Conservation (phyloP, 306 rosid genomes). For the Arachis stenosperma region DNA sequence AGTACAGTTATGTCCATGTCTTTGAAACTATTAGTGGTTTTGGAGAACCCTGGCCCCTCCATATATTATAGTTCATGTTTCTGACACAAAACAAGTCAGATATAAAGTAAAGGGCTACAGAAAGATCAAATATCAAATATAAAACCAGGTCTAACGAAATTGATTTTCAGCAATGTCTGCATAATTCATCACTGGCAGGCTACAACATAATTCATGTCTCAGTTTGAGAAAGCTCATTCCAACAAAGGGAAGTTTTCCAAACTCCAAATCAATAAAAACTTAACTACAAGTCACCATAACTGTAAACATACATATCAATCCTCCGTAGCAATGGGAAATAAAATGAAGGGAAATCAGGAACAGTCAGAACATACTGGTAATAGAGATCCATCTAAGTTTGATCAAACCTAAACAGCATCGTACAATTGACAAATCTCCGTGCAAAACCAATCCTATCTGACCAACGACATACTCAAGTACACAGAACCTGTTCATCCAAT, state of each 20-base stretch:
- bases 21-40: constrained; percentile 6
- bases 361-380: not conserved
- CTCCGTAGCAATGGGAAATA: not conserved
- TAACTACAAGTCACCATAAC: not conserved
- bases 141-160: not conserved
- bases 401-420: not conserved
- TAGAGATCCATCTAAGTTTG: not conserved
- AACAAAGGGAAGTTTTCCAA: not conserved
- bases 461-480: not conserved
- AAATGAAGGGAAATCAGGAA: not conserved
- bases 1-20: not conserved
- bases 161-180: not conserved
- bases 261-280: not conserved
- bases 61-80: not conserved
- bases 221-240: not conserved
- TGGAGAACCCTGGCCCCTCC: constrained; percentile 12
- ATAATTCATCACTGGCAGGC: not conserved
- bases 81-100: not conserved
- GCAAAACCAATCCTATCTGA: not conserved
- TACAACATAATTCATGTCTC: not conserved
- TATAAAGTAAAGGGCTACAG: not conserved
- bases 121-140: not conserved
- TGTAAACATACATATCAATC: not conserved
- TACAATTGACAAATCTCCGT: constrained; percentile 4
- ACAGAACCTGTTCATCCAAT: not conserved